These are phyloP conservation scores for Ambrosiella cleistominuta DNA, from an alignment of 2,329 filamentous ascomycete species.

Conservation along the genomic window DNA sequence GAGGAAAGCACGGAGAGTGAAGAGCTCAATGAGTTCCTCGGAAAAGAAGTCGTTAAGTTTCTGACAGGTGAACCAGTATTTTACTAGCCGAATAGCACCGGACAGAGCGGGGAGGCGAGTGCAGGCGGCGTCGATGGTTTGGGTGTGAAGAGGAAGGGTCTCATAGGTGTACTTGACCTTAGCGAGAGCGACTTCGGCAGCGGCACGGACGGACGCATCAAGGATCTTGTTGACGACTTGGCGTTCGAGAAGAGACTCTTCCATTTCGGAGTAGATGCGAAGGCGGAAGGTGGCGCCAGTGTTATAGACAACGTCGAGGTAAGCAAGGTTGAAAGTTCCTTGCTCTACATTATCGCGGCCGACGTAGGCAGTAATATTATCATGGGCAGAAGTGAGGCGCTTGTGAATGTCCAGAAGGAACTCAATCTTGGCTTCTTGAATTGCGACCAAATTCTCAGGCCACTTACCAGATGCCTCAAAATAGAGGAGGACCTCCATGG, in stretches of 20 bases:
- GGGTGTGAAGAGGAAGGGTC: constrained; percentile 60
- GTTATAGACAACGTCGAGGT: constrained; percentile 63
- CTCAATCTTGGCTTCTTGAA: constrained; percentile 85
- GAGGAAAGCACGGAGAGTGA: constrained; percentile 62
- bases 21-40: constrained; percentile 69
- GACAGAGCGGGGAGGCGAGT: constrained; percentile 68
- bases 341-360: constrained; percentile 62
- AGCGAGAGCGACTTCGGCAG: constrained; percentile 51
- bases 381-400: constrained; percentile 44
- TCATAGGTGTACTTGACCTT: constrained; percentile 54
- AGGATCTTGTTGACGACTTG: constrained; percentile 56
- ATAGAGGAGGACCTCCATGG: constrained; percentile 67
- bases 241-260: constrained; percentile 64
- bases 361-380: constrained; percentile 46
- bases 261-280: constrained; percentile 75
- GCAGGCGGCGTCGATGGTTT: constrained; percentile 62
- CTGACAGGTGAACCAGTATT: constrained; percentile 78
- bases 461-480: constrained; percentile 88
- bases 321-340: constrained; percentile 58
- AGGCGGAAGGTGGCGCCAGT: constrained; percentile 62
- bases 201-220: constrained; percentile 47
- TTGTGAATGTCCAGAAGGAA: constrained; percentile 65
- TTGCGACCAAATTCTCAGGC: constrained; percentile 81
- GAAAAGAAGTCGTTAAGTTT: constrained; percentile 59
- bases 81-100: constrained; percentile 64